These are phyloP conservation scores for Piper longum DNA, from an alignment of 164 flowering plant genomes.

Conservation along the genomic window DNA sequence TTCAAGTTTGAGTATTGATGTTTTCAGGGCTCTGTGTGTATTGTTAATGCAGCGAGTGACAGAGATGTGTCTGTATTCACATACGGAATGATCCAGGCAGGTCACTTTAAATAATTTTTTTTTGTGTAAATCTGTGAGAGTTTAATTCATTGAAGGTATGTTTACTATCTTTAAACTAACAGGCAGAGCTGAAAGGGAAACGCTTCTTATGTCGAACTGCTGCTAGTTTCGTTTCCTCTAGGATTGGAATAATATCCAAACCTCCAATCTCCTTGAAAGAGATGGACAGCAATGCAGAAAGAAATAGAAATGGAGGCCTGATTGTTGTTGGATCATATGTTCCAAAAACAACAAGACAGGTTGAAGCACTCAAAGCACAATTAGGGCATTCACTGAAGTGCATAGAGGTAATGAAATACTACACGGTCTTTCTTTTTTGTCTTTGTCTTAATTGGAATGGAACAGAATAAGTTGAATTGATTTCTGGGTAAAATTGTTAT, in stretches of 20 bases:
- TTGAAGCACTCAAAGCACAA: constrained; percentile 64
- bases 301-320: constrained; percentile 71
- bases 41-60: constrained; percentile 96
- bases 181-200: constrained; percentile 95
- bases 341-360: constrained; percentile 95
- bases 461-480: background rate
- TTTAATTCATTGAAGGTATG: no score
- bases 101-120: background rate
- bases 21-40: constrained; percentile 74
- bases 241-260: constrained; percentile 71
- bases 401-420: constrained; percentile 53
- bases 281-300: constrained; percentile 45
- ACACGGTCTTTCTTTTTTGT: background rate
- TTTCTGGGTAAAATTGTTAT: background rate
- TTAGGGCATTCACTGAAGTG: constrained; percentile 29
- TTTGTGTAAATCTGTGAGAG: background rate
- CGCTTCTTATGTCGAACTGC: constrained; percentile 92
- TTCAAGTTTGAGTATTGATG: background rate
- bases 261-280: constrained; percentile 69
- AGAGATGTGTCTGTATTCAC: constrained; percentile 97
- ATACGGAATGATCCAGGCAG: constrained; percentile 88
- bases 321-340: constrained; percentile 97
- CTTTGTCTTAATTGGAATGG: background rate
- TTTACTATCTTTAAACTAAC: constrained; percentile 4
- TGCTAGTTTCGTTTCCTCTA: constrained; percentile 96